Evolutionary conservation across 1,284 basidiomycete species (phyloP).

Genomic region (Marasmius fiardii): DNA sequence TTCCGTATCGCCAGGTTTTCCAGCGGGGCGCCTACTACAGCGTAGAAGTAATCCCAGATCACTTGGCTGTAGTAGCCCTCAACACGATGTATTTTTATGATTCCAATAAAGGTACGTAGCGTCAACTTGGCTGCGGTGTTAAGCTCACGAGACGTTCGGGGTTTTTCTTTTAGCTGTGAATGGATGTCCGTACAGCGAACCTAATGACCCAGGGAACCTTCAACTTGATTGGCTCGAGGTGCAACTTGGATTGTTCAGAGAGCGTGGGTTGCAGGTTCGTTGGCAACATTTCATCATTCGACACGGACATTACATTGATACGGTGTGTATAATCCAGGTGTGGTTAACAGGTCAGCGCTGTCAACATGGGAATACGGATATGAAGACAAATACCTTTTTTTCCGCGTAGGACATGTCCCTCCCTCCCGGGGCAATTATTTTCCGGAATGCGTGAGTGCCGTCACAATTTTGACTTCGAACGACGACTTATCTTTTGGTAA

Average conservation of each 20-base stretch:
- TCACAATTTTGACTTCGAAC: constrained; percentile 10
- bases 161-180: constrained; percentile 47
- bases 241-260: constrained; percentile 71
- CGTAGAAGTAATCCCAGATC: constrained; percentile 76
- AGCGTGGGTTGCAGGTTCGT: constrained; percentile 74
- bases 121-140: neutral
- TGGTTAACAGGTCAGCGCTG: constrained; percentile 40
- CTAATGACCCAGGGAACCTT: constrained; percentile 77
- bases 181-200: constrained; percentile 61
- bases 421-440: constrained; percentile 83
- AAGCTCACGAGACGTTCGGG: constrained; percentile 5
- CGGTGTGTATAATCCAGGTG: constrained; percentile 30
- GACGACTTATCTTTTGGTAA: constrained; percentile 12
- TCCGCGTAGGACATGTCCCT: constrained; percentile 63
- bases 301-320: no score
- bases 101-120: constrained; percentile 74
- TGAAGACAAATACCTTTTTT: constrained; percentile 12
- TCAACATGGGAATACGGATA: neutral
- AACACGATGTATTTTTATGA: constrained; percentile 95
- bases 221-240: constrained; percentile 91
- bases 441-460: constrained; percentile 70
- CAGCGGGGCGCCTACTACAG: constrained; percentile 85
- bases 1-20: constrained; percentile 77
- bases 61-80: constrained; percentile 79
- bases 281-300: neutral